Evolutionary conservation across 345 rosid genomes (phyloP).

Genomic region (Brassica nigra): DNA sequence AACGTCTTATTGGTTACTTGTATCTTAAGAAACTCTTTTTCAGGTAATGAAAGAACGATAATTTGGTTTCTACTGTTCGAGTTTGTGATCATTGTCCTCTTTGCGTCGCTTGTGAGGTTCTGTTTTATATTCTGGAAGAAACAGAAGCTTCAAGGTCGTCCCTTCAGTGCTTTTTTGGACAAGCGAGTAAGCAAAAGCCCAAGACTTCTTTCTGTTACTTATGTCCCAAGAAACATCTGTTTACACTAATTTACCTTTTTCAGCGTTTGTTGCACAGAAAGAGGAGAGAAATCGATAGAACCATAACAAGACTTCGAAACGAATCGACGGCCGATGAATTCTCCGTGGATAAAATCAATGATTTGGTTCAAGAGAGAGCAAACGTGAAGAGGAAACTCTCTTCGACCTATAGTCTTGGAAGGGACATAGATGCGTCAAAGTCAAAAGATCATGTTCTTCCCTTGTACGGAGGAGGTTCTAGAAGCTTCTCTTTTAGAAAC

Average conservation of each 20-base stretch:
- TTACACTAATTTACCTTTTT: not conserved
- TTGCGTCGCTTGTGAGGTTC: slow-evolving; percentile 65
- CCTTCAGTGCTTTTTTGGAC: slow-evolving; percentile 63
- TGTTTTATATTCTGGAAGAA: slow-evolving; percentile 89
- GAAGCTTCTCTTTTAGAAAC: slow-evolving; percentile 56
- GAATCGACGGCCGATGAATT: slow-evolving; percentile 49
- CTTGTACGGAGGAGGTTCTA: slow-evolving; percentile 47
- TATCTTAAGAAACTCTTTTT: not conserved
- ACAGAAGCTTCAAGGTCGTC: slow-evolving; percentile 66
- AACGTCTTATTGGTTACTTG: not conserved
- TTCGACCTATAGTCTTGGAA: slow-evolving; percentile 77
- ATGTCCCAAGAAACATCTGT: not conserved
- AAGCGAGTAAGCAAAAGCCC: slow-evolving; percentile 60
- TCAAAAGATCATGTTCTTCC: slow-evolving; percentile 52
- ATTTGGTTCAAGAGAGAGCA: slow-evolving; percentile 56
- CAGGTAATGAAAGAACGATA: slow-evolving; percentile 60
- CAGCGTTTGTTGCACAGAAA: slow-evolving; percentile 71
- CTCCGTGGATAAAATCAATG: slow-evolving; percentile 49
- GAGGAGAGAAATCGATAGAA: slow-evolving; percentile 63
- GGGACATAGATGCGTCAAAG: slow-evolving; percentile 50
- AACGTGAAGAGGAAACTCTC: slow-evolving; percentile 67
- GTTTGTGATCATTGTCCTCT: slow-evolving; percentile 54
- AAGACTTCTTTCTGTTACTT: not conserved
- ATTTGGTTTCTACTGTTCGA: slow-evolving; percentile 68
- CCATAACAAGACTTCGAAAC: slow-evolving; percentile 58